Evolutionary conservation across 768 basidiomycete species (phyloP).

Genomic region (Megacollybia marginata): DNA sequence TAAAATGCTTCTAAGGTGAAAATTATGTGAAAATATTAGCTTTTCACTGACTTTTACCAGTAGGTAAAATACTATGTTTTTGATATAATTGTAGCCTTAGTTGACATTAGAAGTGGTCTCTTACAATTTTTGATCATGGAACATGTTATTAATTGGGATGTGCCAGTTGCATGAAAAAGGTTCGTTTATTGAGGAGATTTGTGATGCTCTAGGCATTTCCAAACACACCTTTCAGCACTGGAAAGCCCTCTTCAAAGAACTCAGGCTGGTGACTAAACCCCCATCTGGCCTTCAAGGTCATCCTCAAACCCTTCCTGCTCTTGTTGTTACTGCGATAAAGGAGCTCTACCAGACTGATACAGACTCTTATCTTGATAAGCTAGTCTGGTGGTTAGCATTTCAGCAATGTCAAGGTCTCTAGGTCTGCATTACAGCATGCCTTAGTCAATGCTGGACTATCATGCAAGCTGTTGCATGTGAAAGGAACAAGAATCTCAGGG

Average conservation of each 20-base stretch:
- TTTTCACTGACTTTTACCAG: no score
- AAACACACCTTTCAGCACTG: neutral
- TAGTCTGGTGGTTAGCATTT: slow-evolving; percentile 7
- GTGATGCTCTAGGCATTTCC: neutral
- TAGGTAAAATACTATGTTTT: no score
- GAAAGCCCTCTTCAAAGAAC: neutral
- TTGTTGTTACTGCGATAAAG: slow-evolving; percentile 2
- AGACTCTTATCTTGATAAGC: slow-evolving; percentile 7
- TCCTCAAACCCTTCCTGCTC: slow-evolving; percentile 1
- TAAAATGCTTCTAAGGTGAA: no score
- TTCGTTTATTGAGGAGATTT: neutral
- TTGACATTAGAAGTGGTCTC: no score
- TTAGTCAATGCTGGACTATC: slow-evolving; percentile 8
- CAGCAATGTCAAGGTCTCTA: slow-evolving; percentile 9
- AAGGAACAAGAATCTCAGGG: slow-evolving; percentile 6
- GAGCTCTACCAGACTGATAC: slow-evolving; percentile 3
- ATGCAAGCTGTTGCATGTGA: slow-evolving; percentile 9
- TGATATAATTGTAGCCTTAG: no score
- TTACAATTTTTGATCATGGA: no score
- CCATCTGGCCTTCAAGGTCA: slow-evolving; percentile 1
- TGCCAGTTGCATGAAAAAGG: neutral
- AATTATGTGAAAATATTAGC: no score
- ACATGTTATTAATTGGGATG: no score
- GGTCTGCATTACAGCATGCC: slow-evolving; percentile 6
- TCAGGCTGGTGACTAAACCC: slow-evolving; percentile 3